Percentiles rank a stretch among this genome's conserved stretches.
Conservation (phyloP, 2,329 filamentous ascomycete species). For the Colletotrichum somersetense region DNA sequence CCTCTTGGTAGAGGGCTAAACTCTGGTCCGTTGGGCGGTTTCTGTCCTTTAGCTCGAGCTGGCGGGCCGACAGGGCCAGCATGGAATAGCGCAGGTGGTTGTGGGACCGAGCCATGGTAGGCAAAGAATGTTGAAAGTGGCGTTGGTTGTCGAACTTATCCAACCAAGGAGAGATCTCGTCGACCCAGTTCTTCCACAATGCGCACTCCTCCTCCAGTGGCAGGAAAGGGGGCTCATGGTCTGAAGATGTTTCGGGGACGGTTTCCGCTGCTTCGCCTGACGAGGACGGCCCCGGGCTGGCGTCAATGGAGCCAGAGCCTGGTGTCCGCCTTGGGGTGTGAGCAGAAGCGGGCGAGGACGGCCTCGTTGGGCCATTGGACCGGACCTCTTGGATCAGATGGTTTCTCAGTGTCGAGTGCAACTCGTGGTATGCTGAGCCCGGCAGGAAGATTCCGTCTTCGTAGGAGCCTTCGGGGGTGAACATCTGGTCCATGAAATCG, state of each 20-base stretch:
- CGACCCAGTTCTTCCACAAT: constrained; percentile 58
- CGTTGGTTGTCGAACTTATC: constrained; percentile 69
- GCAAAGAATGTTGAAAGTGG: constrained; percentile 65
- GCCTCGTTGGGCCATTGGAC: constrained; percentile 53
- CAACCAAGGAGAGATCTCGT: constrained; percentile 60
- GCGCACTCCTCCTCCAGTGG: constrained; percentile 50
- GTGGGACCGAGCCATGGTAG: constrained; percentile 62
- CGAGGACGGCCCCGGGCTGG: constrained; percentile 15
- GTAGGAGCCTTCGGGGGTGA: constrained; percentile 50
- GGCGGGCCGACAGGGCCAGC: constrained; percentile 66
- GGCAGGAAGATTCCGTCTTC: constrained; percentile 61
- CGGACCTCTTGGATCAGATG: constrained; percentile 59
- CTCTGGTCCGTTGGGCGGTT: constrained; percentile 61
- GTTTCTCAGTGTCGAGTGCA: constrained; percentile 59
- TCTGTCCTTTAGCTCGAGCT: constrained; percentile 63
- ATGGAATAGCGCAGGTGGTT: constrained; percentile 63
- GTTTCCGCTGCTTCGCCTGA: constrained; percentile 17
- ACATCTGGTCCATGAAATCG: constrained; percentile 46
- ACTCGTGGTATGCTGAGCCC: constrained; percentile 60
- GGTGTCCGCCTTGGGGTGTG: constrained; percentile 21
- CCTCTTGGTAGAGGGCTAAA: constrained; percentile 67
- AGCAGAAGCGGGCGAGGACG: constrained; percentile 23
- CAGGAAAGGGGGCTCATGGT: constrained; percentile 37
- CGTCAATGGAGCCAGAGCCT: constrained; percentile 12
- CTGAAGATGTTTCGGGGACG: constrained; percentile 27